A percentile compares a stretch with the other conserved stretches of the same genome.
Evolutionary conservation across 805 yeast species (phyloP).

Genomic region (Ogataea henricii): DNA sequence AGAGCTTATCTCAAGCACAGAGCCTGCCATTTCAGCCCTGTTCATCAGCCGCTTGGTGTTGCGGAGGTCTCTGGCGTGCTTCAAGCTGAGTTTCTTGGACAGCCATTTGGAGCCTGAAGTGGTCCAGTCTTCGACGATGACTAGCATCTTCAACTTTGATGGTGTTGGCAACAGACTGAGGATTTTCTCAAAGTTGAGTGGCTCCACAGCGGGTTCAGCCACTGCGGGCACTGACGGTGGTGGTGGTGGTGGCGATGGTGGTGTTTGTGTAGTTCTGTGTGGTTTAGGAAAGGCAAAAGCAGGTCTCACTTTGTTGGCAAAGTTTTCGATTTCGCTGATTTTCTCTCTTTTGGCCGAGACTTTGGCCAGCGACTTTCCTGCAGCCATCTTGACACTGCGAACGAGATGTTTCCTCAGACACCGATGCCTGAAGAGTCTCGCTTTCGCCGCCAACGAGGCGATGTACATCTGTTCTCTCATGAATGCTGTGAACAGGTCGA

Average conservation of each 20-base stretch:
- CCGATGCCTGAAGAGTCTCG: slow-evolving; percentile 42
- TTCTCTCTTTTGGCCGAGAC: slow-evolving; percentile 38
- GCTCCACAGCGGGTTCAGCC: not conserved
- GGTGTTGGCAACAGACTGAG: not conserved
- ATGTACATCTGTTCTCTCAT: slow-evolving; percentile 56
- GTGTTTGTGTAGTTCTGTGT: not conserved
- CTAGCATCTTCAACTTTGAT: slow-evolving; percentile 20
- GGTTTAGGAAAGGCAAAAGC: slow-evolving; percentile 10
- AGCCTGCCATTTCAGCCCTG: slow-evolving; percentile 4
- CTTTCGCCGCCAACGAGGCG: slow-evolving; percentile 43
- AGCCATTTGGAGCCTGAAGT: slow-evolving; percentile 17
- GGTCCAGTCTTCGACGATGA: slow-evolving; percentile 53
- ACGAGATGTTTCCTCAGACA: slow-evolving; percentile 37
- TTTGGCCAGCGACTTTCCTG: slow-evolving; percentile 26
- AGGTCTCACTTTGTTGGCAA: slow-evolving; percentile 31
- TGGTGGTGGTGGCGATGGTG: not conserved
- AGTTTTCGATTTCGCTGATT: slow-evolving; percentile 38
- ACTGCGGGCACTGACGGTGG: slow-evolving; percentile 13
- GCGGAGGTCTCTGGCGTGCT: slow-evolving; percentile 30
- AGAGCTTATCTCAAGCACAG: slow-evolving; percentile 38
- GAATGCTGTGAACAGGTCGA: slow-evolving; percentile 60
- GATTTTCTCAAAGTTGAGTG: not conserved
- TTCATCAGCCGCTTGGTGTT: slow-evolving; percentile 12
- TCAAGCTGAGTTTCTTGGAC: slow-evolving; percentile 26
- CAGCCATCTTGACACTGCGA: slow-evolving; percentile 34